Base-by-base conservation (phyloP, 2,329 filamentous ascomycete genomes). In the Verticillium dahliae region DNA sequence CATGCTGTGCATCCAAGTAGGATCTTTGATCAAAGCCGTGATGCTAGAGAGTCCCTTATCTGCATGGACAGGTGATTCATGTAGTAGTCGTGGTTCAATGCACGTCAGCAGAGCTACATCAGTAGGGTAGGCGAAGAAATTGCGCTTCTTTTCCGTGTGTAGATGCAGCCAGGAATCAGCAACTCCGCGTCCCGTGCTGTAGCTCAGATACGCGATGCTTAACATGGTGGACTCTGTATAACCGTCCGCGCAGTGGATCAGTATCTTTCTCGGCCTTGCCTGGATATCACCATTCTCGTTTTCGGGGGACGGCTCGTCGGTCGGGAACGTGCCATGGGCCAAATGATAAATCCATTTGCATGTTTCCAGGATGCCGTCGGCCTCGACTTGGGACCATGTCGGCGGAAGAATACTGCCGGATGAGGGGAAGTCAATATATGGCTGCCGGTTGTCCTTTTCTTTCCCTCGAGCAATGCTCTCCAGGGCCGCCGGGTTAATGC, bases 151-250 rank as follows among this genome's bases (percentile, higher is more conserved):
- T 13, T 86, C 82, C 11, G 87, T 88, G 72, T 99, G 95, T 57
- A 99, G 80, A 62, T 86, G 83, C 10, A 98, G 80, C 93, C 93
- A 98, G 9, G 95, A 93, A 61, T 92, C 86, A 34, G 93, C 90
- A 0, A 94, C 84, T 0, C 93, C 84, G 11, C 87, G 80, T 6
- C 91, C 92, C 64, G 95, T 91, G 60, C 90, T 91, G 74, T 92
- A 99, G 82, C 96, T 96, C 72, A 89, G 92, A 75, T 99, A 99
- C 10, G 94, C 91, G 45, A 99, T 85, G 1, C 86, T 92, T 18
- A 99, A 81, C 74, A 99, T 83, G 1, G 92, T 92, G 1, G 90
- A 94, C 75, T 99, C 95, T 0, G 95, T 99, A 70, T 99, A 99
- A 18, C 95, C 95, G 73, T 99, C 95, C 2, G 89, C 88, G 73